Conservation (phyloP, 805 yeast species). For the Ogataea nonfermentans region DNA sequence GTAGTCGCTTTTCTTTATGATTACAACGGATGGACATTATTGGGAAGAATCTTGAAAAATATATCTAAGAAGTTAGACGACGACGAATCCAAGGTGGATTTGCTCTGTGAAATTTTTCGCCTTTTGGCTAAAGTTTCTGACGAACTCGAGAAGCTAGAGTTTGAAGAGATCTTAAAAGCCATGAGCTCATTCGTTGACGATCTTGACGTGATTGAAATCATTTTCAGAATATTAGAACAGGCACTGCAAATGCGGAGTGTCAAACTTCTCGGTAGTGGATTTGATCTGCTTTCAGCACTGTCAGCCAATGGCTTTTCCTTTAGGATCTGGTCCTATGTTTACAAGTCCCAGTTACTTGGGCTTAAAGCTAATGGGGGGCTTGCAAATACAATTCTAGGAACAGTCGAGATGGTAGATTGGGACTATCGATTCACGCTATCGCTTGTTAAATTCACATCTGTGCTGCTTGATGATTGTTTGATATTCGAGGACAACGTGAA, state of each 20-base stretch:
- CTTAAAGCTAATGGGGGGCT: slow-evolving; percentile 64
- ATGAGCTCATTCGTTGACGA: slow-evolving; percentile 38
- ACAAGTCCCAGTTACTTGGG: slow-evolving; percentile 63
- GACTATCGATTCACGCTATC: slow-evolving; percentile 62
- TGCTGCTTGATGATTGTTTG: slow-evolving; percentile 52
- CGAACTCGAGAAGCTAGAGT: slow-evolving; percentile 35
- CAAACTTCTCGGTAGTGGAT: slow-evolving; percentile 42
- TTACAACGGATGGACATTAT: slow-evolving; percentile 83
- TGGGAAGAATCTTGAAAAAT: slow-evolving; percentile 77
- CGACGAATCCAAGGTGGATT: slow-evolving; percentile 37
- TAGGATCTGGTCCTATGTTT: slow-evolving; percentile 77
- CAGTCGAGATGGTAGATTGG: slow-evolving; percentile 70
- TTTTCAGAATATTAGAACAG: slow-evolving; percentile 67
- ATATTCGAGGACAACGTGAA: slow-evolving; percentile 38
- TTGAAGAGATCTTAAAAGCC: slow-evolving; percentile 28
- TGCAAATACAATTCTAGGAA: slow-evolving; percentile 59
- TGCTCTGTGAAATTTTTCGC: slow-evolving; percentile 48
- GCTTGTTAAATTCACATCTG: slow-evolving; percentile 52
- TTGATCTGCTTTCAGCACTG: slow-evolving; percentile 49
- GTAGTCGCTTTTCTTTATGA: slow-evolving; percentile 66
- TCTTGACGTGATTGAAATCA: slow-evolving; percentile 45
- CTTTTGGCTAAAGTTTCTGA: slow-evolving; percentile 48
- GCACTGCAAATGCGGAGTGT: slow-evolving; percentile 57
- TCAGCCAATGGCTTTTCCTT: slow-evolving; percentile 48
- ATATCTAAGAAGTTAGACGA: slow-evolving; percentile 42